phyloP scores from a whole-genome alignment of 2,329 filamentous ascomycete species.

The Talaromyces pinophilus region DNA sequence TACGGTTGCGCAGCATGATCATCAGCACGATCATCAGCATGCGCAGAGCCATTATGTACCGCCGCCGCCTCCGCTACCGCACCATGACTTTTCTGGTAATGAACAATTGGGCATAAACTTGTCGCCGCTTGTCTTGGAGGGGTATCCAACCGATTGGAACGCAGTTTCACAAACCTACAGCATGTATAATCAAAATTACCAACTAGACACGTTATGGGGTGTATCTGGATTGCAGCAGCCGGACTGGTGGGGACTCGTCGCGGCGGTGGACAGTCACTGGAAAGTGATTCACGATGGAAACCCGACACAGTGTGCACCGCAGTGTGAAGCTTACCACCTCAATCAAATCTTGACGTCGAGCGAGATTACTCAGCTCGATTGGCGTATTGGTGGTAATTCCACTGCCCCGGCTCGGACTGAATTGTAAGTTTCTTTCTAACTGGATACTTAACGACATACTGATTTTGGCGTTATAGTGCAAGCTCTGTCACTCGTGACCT shows the following conservation, averaged over 20 bases:
- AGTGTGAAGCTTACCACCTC: conserved; percentile 40
- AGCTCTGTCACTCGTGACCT: conserved; percentile 45
- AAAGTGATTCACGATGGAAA: conserved; percentile 42
- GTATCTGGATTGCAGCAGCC: conserved; percentile 45
- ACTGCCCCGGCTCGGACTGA: conserved; percentile 39
- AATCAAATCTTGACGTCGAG: conserved; percentile 41
- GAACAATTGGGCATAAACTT: conserved; percentile 36
- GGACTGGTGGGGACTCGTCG: conserved; percentile 47
- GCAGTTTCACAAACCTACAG: conserved; percentile 40
- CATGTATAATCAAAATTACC: conserved; percentile 42
- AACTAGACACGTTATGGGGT: conserved; percentile 45
- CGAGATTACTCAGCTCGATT: conserved; percentile 34
- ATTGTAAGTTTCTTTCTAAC: conserved; percentile 37
- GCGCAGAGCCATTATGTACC: conserved; percentile 29
- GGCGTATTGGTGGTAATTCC: conserved; percentile 40
- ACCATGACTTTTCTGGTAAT: conserved; percentile 30
- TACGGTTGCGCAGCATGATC: background rate
- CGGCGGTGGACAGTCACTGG: conserved; percentile 48
- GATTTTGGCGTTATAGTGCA: conserved; percentile 31
- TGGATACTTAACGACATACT: conserved; percentile 28
- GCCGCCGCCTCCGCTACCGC: conserved; percentile 28
- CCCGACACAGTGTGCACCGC: conserved; percentile 32
- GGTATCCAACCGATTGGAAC: conserved; percentile 44
- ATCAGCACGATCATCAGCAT: conserved; percentile 1
- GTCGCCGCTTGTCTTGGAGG: conserved; percentile 40